Base-by-base conservation (phyloP, 2,329 filamentous ascomycete species). In the Aspergillus nomiae region DNA sequence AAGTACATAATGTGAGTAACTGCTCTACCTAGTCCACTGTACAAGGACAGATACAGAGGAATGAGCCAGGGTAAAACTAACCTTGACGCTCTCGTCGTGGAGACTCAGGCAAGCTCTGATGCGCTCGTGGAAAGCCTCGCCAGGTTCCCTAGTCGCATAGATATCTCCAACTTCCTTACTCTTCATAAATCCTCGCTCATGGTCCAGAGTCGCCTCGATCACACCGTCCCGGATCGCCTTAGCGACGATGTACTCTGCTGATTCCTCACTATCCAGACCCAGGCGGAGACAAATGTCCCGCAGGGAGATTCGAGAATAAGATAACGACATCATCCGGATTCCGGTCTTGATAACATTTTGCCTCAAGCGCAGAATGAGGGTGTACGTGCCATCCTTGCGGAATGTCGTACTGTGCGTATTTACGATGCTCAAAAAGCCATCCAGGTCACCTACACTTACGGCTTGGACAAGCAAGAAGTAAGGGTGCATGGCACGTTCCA, bases 341-440 rank as follows among this genome's bases (percentile, higher is more conserved):
- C 95, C 95, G 4, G 95, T 99, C 85, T 97, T 97, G 87, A 99
- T 98, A 75, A 99, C 95, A 76, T 99, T 99, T 81, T 99, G 95
- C 71, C 95, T 90, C 65, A 99, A 86, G 66, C 95, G 94, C 67
- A 98, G 86, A 72, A 98, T 96, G 62, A 99, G 85, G 12, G 94
- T 96, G 83, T 98, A 98, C 24, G 94, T 98, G 62, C 92, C 92
- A 76, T 99, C 95, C 69, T 91, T 90, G 74, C 92, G 90, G 89
- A 98, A 99, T 12, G 89, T 90, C 51, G 91, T 88, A 62, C 90
- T 89, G 76, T 97, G 89, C 56, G 89, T 86, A 71, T 91, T 90
- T 65, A 98, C 94, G 51, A 91, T 89, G 69, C 89, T 92, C 78
- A 97, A 86, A 78, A 99, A 99, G 65, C 94, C 93, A 77, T 95